Evolutionary conservation across 2,329 filamentous ascomycete species (phyloP).

Genomic region (Paraphaeosphaeria minitans): DNA sequence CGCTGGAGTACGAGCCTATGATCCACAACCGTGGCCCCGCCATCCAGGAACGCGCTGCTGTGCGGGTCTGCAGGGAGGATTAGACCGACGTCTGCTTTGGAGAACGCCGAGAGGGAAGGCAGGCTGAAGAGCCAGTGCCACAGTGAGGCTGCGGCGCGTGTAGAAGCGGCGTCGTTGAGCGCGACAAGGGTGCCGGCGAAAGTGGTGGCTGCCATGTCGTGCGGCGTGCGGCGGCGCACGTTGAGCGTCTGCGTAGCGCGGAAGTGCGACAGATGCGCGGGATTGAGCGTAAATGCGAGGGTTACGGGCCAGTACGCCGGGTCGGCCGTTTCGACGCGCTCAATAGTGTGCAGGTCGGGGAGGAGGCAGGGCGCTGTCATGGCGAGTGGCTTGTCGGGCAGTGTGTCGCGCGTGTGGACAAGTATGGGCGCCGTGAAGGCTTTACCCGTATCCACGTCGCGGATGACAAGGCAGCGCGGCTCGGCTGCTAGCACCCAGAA

Average conservation of each 20-base stretch:
- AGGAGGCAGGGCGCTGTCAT: constrained; percentile 63
- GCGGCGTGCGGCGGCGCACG: constrained; percentile 67
- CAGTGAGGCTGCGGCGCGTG: constrained; percentile 49
- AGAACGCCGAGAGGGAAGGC: constrained; percentile 53
- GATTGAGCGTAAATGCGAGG: constrained; percentile 71
- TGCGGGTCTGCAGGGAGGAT: constrained; percentile 49
- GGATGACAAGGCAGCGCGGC: constrained; percentile 82
- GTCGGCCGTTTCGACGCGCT: constrained; percentile 65
- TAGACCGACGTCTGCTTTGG: constrained; percentile 64
- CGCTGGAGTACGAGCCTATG: constrained; percentile 66
- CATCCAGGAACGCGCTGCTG: constrained; percentile 57
- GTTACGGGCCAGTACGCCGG: constrained; percentile 81
- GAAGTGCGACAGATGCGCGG: constrained; percentile 68
- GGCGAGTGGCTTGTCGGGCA: constrained; percentile 37
- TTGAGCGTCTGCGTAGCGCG: constrained; percentile 72
- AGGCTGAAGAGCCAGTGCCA: constrained; percentile 79
- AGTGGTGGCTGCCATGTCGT: constrained; percentile 63
- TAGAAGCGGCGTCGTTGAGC: constrained; percentile 64
- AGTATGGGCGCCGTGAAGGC: constrained; percentile 75
- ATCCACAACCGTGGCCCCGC: constrained; percentile 69
- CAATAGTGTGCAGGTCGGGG: constrained; percentile 68
- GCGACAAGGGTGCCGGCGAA: constrained; percentile 78
- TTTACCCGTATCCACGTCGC: constrained; percentile 82
- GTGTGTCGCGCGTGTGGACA: constrained; percentile 59
- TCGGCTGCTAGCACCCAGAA: constrained; percentile 96